A percentile compares a stretch with the other conserved stretches of the same genome.
These are phyloP conservation scores for Gyromitra esculenta DNA, from an alignment of 2,329 filamentous ascomycete species.

Conservation along the genomic window DNA sequence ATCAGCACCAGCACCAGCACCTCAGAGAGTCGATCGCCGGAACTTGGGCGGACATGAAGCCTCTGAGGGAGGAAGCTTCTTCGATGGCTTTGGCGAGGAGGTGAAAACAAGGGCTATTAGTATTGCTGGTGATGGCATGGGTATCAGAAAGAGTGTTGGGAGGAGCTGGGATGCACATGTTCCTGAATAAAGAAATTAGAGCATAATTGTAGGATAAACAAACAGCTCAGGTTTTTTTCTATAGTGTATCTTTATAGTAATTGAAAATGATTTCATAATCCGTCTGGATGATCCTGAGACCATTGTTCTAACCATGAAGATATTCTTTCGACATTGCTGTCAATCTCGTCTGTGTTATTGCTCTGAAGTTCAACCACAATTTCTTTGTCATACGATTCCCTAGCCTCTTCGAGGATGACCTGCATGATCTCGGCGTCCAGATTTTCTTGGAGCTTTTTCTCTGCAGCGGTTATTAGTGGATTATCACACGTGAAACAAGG, in stretches of 20 bases:
- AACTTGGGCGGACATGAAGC: slow-evolving; percentile 40
- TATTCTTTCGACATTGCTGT: slow-evolving; percentile 85
- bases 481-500: slow-evolving; percentile 5
- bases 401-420: slow-evolving; percentile 87
- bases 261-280: slow-evolving; percentile 48
- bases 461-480: slow-evolving; percentile 62
- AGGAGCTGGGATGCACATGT: slow-evolving; percentile 41
- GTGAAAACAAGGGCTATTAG: slow-evolving; percentile 51
- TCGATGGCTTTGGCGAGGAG: slow-evolving; percentile 54
- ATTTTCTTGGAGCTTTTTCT: slow-evolving; percentile 93
- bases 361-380: slow-evolving; percentile 90
- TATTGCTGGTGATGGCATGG: slow-evolving; percentile 51
- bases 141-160: slow-evolving; percentile 47
- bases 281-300: slow-evolving; percentile 71
- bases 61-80: slow-evolving; percentile 40
- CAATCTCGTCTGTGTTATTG: slow-evolving; percentile 83
- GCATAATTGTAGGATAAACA: slow-evolving; percentile 10
- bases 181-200: slow-evolving; percentile 24
- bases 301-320: slow-evolving; percentile 83
- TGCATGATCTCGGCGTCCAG: slow-evolving; percentile 98
- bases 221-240: slow-evolving; percentile 14
- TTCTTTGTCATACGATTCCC: slow-evolving; percentile 83
- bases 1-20: slow-evolving; percentile 5
- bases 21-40: slow-evolving; percentile 30
- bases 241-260: slow-evolving; percentile 41